Percentiles rank a stretch among this genome's conserved stretches.
Conservation (phyloP, 345 rosid genomes). For the Eucalyptus polyanthemos region DNA sequence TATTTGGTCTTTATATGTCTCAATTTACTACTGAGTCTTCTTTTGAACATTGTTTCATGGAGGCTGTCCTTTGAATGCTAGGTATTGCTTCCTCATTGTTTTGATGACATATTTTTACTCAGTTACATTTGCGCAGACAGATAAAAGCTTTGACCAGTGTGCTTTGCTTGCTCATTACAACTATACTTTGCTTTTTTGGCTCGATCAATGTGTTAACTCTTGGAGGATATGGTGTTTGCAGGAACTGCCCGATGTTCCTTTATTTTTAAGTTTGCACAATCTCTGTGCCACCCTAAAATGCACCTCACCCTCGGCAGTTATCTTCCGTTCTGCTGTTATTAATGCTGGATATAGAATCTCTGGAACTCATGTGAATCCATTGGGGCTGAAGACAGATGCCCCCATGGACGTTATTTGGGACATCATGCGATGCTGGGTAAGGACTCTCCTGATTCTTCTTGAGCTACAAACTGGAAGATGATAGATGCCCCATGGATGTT, state of each 20-base stretch:
- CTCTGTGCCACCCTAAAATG: conserved; percentile 91
- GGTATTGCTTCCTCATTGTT: neutral
- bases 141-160: neutral
- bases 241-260: conserved; percentile 95
- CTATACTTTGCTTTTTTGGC: neutral
- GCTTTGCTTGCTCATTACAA: neutral
- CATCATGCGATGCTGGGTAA: conserved; percentile 99
- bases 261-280: conserved; percentile 87
- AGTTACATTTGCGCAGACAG: neutral
- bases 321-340: conserved; percentile 87
- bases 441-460: neutral
- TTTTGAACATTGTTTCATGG: neutral
- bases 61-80: neutral
- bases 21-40: neutral
- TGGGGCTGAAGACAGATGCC: conserved; percentile 93
- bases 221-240: conserved; percentile 8
- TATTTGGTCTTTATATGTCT: neutral
- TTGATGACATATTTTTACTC: neutral
- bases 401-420: conserved; percentile 98
- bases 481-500: neutral
- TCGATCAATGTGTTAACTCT: neutral
- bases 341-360: conserved; percentile 91
- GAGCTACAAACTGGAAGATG: neutral
- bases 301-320: conserved; percentile 84
- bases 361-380: conserved; percentile 84